Conservation (phyloP, 129 eudicot species). For the sunflower (Helianthus annuus) region DNA sequence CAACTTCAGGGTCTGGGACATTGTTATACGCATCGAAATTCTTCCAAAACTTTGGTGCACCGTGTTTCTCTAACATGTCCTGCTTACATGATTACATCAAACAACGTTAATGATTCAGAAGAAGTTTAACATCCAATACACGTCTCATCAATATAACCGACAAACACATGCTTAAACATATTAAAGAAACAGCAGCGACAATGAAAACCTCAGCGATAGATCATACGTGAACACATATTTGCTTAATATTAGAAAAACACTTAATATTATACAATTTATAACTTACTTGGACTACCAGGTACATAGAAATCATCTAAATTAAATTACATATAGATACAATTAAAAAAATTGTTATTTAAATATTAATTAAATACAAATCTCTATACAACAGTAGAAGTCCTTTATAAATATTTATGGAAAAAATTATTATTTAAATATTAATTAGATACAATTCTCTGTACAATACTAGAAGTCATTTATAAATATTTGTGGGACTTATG, state of each 20-base stretch:
- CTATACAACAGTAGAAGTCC: too few species aligned
- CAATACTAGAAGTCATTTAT: too few species aligned
- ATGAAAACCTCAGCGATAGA: not conserved
- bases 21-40: slow-evolving; percentile 62
- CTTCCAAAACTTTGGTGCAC: slow-evolving; percentile 73
- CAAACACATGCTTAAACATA: slow-evolving; percentile 2
- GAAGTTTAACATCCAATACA: not conserved
- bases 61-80: slow-evolving; percentile 63
- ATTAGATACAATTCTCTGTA: too few species aligned
- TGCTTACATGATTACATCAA: slow-evolving; percentile 35
- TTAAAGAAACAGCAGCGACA: not conserved
- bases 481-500: too few species aligned
- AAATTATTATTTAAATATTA: too few species aligned
- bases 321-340: too few species aligned
- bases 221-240: not conserved
- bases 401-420: too few species aligned
- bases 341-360: too few species aligned
- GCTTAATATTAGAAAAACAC: not conserved
- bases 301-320: too few species aligned
- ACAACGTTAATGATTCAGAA: slow-evolving; percentile 18
- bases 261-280: too few species aligned
- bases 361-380: too few species aligned
- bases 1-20: slow-evolving; percentile 37
- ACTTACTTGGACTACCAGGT: too few species aligned
- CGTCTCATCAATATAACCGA: not conserved